Evolutionary conservation across 2,329 filamentous ascomycete species (phyloP).

Genomic region (Fusarium brachygibbosum): DNA sequence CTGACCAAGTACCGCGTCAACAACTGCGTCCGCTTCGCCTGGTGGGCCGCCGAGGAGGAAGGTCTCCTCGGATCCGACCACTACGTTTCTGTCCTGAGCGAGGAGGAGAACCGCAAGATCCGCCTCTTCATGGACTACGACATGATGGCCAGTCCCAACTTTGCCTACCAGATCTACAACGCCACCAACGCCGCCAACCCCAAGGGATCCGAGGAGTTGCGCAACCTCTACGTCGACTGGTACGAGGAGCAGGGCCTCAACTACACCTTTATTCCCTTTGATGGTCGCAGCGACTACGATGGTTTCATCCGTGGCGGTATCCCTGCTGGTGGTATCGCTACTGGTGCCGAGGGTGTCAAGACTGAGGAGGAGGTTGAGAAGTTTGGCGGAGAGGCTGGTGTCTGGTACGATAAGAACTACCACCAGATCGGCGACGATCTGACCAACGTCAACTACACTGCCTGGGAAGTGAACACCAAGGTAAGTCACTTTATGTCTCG

Average conservation of each 20-base stretch:
- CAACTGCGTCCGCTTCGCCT: constrained; percentile 76
- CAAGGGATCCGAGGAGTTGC: constrained; percentile 76
- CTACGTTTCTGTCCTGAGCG: constrained; percentile 68
- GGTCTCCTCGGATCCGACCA: constrained; percentile 74
- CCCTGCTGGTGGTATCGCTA: constrained; percentile 80
- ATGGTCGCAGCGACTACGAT: constrained; percentile 84
- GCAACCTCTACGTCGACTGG: constrained; percentile 76
- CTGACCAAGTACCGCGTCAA: constrained; percentile 69
- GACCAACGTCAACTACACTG: constrained; percentile 69
- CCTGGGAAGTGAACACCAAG: constrained; percentile 73
- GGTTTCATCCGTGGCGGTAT: constrained; percentile 81
- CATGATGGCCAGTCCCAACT: constrained; percentile 77
- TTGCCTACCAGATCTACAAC: constrained; percentile 77
- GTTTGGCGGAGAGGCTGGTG: constrained; percentile 79
- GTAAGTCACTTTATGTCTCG: constrained; percentile 52
- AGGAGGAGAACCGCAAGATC: constrained; percentile 72
- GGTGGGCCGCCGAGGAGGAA: constrained; percentile 78
- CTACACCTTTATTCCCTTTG: constrained; percentile 79
- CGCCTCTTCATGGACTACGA: constrained; percentile 78
- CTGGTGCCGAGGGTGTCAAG: constrained; percentile 83
- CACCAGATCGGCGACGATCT: constrained; percentile 73
- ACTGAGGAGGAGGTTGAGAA: constrained; percentile 72
- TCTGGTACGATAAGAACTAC: constrained; percentile 71
- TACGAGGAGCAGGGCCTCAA: constrained; percentile 73
- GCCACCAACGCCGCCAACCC: constrained; percentile 80